Evolutionary conservation across 2,329 filamentous ascomycete species (phyloP).

Genomic region (Colletotrichum lindemuthianum): DNA sequence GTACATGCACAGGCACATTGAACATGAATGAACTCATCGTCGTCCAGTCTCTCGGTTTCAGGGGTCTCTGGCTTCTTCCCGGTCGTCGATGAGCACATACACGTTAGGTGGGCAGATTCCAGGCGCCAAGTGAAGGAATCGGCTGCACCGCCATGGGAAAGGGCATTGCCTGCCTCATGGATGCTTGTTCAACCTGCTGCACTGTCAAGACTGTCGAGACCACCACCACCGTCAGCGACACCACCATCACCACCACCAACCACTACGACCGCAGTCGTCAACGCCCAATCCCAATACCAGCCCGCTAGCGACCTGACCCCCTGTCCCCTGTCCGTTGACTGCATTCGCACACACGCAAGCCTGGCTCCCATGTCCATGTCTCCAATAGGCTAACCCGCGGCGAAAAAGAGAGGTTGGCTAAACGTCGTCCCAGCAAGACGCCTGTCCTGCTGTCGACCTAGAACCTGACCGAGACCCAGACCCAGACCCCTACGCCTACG

Average conservation of each 20-base stretch:
- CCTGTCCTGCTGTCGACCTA: no score
- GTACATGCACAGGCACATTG: background rate
- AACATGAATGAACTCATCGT: constrained; percentile 1
- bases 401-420: constrained; percentile 7
- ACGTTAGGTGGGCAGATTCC: no score
- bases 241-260: background rate
- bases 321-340: background rate
- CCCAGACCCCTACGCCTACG: constrained; percentile 1
- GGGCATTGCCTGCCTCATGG: no score
- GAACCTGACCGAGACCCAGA: background rate
- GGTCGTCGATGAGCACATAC: no score
- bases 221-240: background rate
- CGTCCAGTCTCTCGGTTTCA: constrained; percentile 12
- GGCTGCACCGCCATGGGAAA: no score
- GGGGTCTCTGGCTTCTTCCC: background rate
- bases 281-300: constrained; percentile 21
- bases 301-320: background rate
- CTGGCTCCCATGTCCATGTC: background rate
- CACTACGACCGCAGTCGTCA: background rate
- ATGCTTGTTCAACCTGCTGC: no score
- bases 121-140: no score
- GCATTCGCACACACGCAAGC: constrained; percentile 6
- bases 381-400: constrained; percentile 15
- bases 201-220: no score
- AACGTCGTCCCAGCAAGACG: background rate